phyloP scores from a whole-genome alignment of 2,329 filamentous ascomycete species.

The Ophiognomonia clavigignenti-juglandacearum region DNA sequence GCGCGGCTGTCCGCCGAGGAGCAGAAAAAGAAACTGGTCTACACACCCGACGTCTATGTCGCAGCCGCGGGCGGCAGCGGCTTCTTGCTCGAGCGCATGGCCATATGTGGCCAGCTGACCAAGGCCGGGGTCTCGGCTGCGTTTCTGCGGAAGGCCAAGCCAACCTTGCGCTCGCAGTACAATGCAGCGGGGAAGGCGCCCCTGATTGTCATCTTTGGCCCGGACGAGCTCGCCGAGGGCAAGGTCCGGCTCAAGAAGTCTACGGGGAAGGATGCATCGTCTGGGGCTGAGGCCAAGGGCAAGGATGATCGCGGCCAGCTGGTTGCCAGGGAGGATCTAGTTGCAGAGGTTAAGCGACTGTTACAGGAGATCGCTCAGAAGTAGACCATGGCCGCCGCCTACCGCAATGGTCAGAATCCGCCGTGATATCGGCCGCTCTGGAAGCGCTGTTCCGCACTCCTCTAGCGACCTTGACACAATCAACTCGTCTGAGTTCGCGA shows the following conservation, averaged over 20 bases:
- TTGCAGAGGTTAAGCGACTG: constrained; percentile 2
- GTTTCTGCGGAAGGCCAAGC: constrained; percentile 79
- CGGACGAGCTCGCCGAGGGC: constrained; percentile 4
- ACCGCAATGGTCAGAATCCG: no score
- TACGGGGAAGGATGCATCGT: constrained; percentile 55
- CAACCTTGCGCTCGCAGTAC: constrained; percentile 78
- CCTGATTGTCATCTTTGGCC: constrained; percentile 76
- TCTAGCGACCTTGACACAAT: no score
- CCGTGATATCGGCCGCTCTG: no score
- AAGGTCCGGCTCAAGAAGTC: constrained; percentile 59
- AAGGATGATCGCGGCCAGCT: neutral
- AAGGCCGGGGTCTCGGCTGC: constrained; percentile 81
- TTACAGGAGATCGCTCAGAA: neutral
- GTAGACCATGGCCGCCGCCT: no score
- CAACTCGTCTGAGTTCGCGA: no score
- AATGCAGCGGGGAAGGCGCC: constrained; percentile 71
- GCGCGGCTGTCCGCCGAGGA: constrained; percentile 61
- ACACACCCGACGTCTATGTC: constrained; percentile 78
- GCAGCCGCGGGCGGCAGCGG: constrained; percentile 84
- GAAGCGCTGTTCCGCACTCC: no score
- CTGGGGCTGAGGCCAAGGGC: neutral
- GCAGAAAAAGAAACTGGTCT: constrained; percentile 48
- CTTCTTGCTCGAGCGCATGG: constrained; percentile 74
- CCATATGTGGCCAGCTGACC: constrained; percentile 69
- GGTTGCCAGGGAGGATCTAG: neutral